These are phyloP conservation scores for Nakaseomyces sp. DNA, from an alignment of 1,139 yeast genomes.

Conservation along the genomic window DNA sequence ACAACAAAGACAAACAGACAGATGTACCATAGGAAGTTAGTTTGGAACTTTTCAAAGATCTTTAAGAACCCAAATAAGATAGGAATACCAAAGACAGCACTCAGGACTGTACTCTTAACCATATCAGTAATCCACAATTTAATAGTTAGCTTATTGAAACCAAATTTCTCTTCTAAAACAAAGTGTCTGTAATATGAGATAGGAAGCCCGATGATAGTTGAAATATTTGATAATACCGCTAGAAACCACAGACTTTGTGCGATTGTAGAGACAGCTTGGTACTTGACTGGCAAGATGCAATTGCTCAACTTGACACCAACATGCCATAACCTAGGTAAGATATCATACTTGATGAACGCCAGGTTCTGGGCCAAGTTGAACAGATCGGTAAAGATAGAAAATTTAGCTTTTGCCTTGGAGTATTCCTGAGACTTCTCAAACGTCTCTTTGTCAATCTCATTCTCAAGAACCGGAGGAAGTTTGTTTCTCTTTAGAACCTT, in stretches of 20 bases:
- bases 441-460: conserved; percentile 61
- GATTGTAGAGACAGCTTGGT: conserved; percentile 41
- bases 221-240: conserved; percentile 40
- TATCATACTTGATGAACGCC: conserved; percentile 49
- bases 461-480: conserved; percentile 56
- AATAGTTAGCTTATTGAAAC: conserved; percentile 79
- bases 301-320: conserved; percentile 36
- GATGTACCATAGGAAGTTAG: conserved; percentile 68
- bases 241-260: conserved; percentile 63
- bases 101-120: conserved; percentile 49
- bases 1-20: conserved; percentile 63
- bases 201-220: conserved; percentile 55
- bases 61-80: conserved; percentile 65
- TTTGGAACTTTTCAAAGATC: conserved; percentile 73
- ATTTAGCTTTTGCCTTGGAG: conserved; percentile 71
- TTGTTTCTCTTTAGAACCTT: conserved; percentile 48
- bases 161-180: conserved; percentile 84
- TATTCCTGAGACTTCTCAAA: conserved; percentile 73
- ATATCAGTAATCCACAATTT: conserved; percentile 64
- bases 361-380: conserved; percentile 50
- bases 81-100: conserved; percentile 60
- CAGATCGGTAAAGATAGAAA: conserved; percentile 50
- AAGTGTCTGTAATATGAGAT: conserved; percentile 66
- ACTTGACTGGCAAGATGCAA: conserved; percentile 31
- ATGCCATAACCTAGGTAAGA: conserved; percentile 64